Percentiles rank a stretch among this genome's conserved stretches.
phyloP scores from a whole-genome alignment of 83 land plant species.

The Picea mariana region DNA sequence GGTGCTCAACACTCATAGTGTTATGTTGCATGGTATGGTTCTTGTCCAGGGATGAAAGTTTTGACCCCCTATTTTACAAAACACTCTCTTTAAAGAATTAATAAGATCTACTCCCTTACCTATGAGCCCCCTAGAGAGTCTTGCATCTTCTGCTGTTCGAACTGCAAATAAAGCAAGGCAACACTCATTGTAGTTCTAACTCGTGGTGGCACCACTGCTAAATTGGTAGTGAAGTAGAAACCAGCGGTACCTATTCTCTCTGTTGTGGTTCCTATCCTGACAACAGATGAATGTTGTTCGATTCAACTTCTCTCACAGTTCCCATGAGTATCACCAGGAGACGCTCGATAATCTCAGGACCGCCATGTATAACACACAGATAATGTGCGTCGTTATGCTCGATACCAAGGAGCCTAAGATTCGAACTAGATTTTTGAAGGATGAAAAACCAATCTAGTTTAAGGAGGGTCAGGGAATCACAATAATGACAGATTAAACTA shows the following conservation, averaged over 20 bases:
- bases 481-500: slow-evolving; percentile 56
- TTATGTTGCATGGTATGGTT: too few relatives aligned
- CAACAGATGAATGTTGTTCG: slow-evolving; percentile 38
- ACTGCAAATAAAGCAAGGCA: slow-evolving; percentile 39
- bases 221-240: slow-evolving; percentile 52
- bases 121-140: slow-evolving; percentile 48
- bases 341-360: too few relatives aligned
- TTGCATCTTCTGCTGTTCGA: slow-evolving; percentile 47
- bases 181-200: slow-evolving; percentile 45
- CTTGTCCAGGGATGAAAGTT: too few relatives aligned
- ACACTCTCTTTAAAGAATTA: slow-evolving; percentile 30
- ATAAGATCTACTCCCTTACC: slow-evolving; percentile 33
- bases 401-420: too few relatives aligned
- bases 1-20: too few relatives aligned
- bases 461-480: slow-evolving; percentile 68
- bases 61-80: too few relatives aligned
- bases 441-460: slow-evolving; percentile 60
- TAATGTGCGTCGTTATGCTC: too few relatives aligned
- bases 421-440: not conserved
- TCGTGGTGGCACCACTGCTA: slow-evolving; percentile 48
- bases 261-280: slow-evolving; percentile 47
- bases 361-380: too few relatives aligned
- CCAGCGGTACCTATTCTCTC: slow-evolving; percentile 44
- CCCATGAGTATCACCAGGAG: too few relatives aligned
- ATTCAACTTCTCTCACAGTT: too few relatives aligned